Evolutionary conservation across 176 grass and related monocot species (phyloP).

Genomic region (Bromus sterilis): DNA sequence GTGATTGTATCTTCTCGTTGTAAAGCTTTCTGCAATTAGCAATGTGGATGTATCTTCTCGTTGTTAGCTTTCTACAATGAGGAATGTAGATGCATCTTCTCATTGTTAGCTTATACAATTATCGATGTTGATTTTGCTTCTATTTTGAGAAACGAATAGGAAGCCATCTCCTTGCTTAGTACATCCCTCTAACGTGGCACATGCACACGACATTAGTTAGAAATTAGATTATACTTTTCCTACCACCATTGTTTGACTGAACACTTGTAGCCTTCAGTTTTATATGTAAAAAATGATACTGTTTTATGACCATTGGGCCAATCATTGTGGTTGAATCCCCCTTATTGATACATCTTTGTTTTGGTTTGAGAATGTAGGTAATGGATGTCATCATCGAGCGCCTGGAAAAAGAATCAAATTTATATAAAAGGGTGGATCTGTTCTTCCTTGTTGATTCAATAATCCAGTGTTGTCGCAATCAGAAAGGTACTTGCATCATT

Average conservation of each 20-base stretch:
- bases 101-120: neutral
- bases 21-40: neutral
- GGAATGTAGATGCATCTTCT: neutral
- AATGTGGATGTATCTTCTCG: neutral
- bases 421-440: slow-evolving; percentile 81
- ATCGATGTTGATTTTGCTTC: neutral
- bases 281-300: neutral
- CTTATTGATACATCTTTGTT: slow-evolving; percentile 6
- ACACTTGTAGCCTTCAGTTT: neutral
- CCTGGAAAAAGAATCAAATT: slow-evolving; percentile 79
- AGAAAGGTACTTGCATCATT: slow-evolving; percentile 53
- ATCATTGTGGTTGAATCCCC: neutral
- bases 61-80: neutral
- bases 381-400: slow-evolving; percentile 86
- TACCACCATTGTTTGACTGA: neutral
- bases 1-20: neutral
- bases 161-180: neutral
- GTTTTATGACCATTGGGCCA: neutral
- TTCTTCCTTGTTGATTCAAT: slow-evolving; percentile 99
- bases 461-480: slow-evolving; percentile 77
- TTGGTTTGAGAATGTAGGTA: slow-evolving; percentile 47
- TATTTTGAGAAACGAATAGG: neutral
- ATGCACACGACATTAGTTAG: neutral
- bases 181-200: neutral
- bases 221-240: neutral